Evolutionary conservation across 768 basidiomycete genomes (phyloP).

Genomic region (Kwoniella newhampshirensis): DNA sequence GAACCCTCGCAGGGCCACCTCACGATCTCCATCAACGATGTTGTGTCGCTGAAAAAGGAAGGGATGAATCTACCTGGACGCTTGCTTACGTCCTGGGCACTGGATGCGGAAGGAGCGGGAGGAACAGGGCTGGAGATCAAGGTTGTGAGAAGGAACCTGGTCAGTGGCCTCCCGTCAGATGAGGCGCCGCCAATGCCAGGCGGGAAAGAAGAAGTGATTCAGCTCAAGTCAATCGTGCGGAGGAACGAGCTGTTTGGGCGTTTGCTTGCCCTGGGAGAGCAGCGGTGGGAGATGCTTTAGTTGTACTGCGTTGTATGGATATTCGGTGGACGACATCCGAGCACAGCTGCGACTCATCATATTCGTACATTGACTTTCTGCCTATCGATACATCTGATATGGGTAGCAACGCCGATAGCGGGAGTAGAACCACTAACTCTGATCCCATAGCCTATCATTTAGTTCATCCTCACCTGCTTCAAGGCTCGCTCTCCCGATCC

Average conservation of each 20-base stretch:
- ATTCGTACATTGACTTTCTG: no score
- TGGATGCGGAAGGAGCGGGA: constrained; percentile 25
- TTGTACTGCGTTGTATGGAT: no score
- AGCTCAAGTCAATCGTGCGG: constrained; percentile 24
- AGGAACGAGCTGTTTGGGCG: constrained; percentile 35
- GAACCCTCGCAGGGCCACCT: constrained; percentile 7
- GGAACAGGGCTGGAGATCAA: constrained; percentile 30
- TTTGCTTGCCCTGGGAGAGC: constrained; percentile 26
- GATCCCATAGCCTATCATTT: no score
- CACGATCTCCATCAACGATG: constrained; percentile 25
- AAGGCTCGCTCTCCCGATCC: no score
- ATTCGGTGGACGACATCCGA: no score
- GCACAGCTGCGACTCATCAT: no score
- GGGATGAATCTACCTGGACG: constrained; percentile 16
- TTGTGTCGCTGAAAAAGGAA: constrained; percentile 27
- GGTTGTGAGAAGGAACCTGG: constrained; percentile 7
- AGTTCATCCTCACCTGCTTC: no score
- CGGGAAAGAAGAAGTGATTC: constrained; percentile 16
- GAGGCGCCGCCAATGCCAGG: background rate
- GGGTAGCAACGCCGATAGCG: no score
- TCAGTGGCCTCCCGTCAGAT: background rate
- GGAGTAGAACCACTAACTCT: no score
- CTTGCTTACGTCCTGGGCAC: background rate
- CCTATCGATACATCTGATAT: no score
- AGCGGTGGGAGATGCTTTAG: constrained; percentile 32